phyloP scores from a whole-genome alignment of 1,139 yeast species.

The Yarrowia galli region DNA sequence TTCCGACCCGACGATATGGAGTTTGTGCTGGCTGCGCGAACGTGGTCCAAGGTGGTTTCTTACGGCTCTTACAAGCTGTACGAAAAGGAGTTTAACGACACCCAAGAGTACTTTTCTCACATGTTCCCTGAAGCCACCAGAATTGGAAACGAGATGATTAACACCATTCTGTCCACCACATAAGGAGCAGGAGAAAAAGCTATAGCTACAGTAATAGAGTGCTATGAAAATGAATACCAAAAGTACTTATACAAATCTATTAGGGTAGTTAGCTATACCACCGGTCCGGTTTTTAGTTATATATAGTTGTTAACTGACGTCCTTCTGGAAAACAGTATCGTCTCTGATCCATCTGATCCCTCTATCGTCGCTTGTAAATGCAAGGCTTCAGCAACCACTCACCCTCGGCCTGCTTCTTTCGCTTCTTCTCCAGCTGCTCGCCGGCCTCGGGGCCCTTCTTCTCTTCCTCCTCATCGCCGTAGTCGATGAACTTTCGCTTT shows the following conservation, averaged over 20 bases:
- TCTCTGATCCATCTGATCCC: too few relatives aligned
- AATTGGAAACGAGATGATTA: slow-evolving; percentile 95
- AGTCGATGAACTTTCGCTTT: slow-evolving; percentile 65
- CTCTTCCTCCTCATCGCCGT: slow-evolving; percentile 63
- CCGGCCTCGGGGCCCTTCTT: slow-evolving; percentile 55
- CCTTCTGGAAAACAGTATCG: not conserved
- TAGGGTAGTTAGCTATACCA: slow-evolving; percentile 6
- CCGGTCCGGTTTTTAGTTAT: slow-evolving; percentile 3
- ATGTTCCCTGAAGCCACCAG: slow-evolving; percentile 89
- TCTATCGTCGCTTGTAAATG: slow-evolving; percentile 84
- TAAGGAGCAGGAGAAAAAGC: not conserved
- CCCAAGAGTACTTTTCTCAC: slow-evolving; percentile 81
- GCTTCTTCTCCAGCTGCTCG: slow-evolving; percentile 50
- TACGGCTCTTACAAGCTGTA: slow-evolving; percentile 80
- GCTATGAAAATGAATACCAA: not conserved
- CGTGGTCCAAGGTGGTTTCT: slow-evolving; percentile 83
- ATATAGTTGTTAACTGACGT: not conserved
- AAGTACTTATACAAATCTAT: slow-evolving; percentile 1
- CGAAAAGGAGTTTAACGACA: slow-evolving; percentile 71
- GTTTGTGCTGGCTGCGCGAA: slow-evolving; percentile 53
- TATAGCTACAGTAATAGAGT: slow-evolving; percentile 13
- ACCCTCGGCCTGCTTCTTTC: slow-evolving; percentile 73
- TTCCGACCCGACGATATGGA: slow-evolving; percentile 89
- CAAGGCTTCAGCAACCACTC: slow-evolving; percentile 94
- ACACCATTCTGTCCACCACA: slow-evolving; percentile 63